Evolutionary conservation across 768 basidiomycete species (phyloP).

Genomic region (Hemileccinum impolitum): DNA sequence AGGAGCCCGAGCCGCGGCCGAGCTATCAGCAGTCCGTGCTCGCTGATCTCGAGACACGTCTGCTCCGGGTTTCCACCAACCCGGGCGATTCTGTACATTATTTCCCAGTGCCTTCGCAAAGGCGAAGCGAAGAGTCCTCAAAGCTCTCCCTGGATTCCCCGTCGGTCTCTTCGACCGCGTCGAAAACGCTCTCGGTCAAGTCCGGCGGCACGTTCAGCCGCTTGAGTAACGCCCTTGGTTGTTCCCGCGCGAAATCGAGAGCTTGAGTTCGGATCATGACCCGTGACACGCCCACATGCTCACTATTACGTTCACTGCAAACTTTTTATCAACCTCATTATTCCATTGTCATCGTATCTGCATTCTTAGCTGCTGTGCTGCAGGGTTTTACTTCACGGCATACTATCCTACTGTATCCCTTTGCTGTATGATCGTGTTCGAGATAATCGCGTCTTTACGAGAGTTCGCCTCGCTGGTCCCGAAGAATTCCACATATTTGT

Average conservation of each 20-base stretch:
- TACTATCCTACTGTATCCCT: conserved; percentile 18
- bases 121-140: conserved; percentile 26
- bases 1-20: conserved; percentile 12
- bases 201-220: conserved; percentile 21
- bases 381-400: background rate
- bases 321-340: conserved; percentile 19
- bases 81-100: conserved; percentile 33
- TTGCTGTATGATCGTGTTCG: conserved; percentile 1
- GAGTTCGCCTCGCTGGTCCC: background rate
- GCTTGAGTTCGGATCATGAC: conserved; percentile 8
- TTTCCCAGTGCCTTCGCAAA: conserved; percentile 33
- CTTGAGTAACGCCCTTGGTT: conserved; percentile 15
- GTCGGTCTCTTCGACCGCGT: conserved; percentile 23
- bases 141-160: conserved; percentile 29
- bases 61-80: conserved; percentile 25
- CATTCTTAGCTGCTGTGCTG: background rate
- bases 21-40: conserved; percentile 31
- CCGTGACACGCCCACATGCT: background rate
- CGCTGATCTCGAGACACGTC: conserved; percentile 29
- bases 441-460: conserved; percentile 1
- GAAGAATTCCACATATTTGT: background rate
- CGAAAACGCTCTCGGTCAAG: conserved; percentile 19
- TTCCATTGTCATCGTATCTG: conserved; percentile 4
- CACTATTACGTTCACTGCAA: conserved; percentile 7
- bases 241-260: conserved; percentile 24